phyloP scores from a whole-genome alignment of 2,329 filamentous ascomycete species.

The Capronia coronata region DNA sequence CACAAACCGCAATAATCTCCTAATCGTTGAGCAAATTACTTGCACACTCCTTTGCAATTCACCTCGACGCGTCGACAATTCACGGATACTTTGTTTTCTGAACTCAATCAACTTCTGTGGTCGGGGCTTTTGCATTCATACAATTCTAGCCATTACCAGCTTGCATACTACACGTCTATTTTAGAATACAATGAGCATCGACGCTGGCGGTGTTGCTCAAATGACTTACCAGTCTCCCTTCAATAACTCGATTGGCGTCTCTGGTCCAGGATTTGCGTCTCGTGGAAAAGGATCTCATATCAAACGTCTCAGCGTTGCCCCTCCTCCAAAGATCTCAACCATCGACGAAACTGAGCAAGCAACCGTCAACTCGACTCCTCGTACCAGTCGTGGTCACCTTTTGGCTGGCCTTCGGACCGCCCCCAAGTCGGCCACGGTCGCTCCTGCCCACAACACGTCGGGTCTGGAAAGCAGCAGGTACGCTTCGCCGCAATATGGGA shows the following conservation, averaged over 20 bases:
- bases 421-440: constrained; percentile 75
- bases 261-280: constrained; percentile 74
- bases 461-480: constrained; percentile 46
- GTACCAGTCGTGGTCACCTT: constrained; percentile 90
- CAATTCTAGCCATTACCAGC: constrained; percentile 2
- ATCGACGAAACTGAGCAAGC: constrained; percentile 60
- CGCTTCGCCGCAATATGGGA: constrained; percentile 39
- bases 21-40: constrained; percentile 14
- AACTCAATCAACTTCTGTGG: not conserved
- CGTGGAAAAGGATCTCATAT: constrained; percentile 77
- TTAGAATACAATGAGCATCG: constrained; percentile 46
- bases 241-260: constrained; percentile 65
- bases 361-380: constrained; percentile 68
- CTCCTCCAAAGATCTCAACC: constrained; percentile 62
- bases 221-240: constrained; percentile 83
- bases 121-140: constrained; percentile 5
- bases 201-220: constrained; percentile 99
- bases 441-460: constrained; percentile 53
- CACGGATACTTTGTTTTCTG: constrained; percentile 13
- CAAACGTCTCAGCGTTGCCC: constrained; percentile 76
- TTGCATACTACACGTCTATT: constrained; percentile 12
- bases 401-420: constrained; percentile 89
- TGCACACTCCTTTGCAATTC: constrained; percentile 9
- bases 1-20: constrained; percentile 14
- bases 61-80: constrained; percentile 14